A percentile compares a stretch with the other conserved stretches of the same genome.
These are phyloP conservation scores for Suhomyces panamericanus DNA, from an alignment of 1,139 yeast species.

Conservation along the genomic window DNA sequence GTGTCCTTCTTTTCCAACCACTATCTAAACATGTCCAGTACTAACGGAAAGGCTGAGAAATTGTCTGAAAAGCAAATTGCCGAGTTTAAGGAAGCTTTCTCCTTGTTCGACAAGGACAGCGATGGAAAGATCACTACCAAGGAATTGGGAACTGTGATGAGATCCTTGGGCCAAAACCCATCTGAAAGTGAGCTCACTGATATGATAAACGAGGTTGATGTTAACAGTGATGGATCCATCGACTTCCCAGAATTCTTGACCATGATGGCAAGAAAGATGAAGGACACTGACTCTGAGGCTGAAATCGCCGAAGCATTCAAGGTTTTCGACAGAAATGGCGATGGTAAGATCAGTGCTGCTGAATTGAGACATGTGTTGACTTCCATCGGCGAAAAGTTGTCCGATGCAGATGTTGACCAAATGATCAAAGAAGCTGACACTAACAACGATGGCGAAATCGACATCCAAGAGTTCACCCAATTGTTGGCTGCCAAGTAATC, in stretches of 20 bases:
- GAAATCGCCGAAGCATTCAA: slow-evolving; percentile 97
- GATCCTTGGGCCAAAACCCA: slow-evolving; percentile 96
- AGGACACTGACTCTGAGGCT: slow-evolving; percentile 94
- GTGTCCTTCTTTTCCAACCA: neutral
- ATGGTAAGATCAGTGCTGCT: slow-evolving; percentile 93
- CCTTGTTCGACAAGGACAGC: slow-evolving; percentile 92
- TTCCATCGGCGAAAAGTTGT: slow-evolving; percentile 56
- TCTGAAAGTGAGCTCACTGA: slow-evolving; percentile 94
- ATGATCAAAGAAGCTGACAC: slow-evolving; percentile 96
- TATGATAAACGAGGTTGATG: slow-evolving; percentile 95
- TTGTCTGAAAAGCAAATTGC: slow-evolving; percentile 94
- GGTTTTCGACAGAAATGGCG: slow-evolving; percentile 92
- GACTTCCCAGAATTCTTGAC: slow-evolving; percentile 86
- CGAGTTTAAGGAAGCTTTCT: slow-evolving; percentile 96
- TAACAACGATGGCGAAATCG: slow-evolving; percentile 94
- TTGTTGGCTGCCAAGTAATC: slow-evolving; percentile 54
- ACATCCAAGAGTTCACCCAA: slow-evolving; percentile 91
- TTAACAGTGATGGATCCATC: slow-evolving; percentile 90
- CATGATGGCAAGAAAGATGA: slow-evolving; percentile 93
- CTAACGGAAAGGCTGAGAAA: slow-evolving; percentile 62
- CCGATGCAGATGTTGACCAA: slow-evolving; percentile 95
- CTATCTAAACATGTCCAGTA: neutral
- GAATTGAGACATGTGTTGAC: slow-evolving; percentile 90
- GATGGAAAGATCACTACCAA: slow-evolving; percentile 95
- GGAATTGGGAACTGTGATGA: slow-evolving; percentile 97